A percentile compares a stretch with the other conserved stretches of the same genome.
phyloP scores from a whole-genome alignment of 768 basidiomycete species.

The Hericium coralloides region DNA sequence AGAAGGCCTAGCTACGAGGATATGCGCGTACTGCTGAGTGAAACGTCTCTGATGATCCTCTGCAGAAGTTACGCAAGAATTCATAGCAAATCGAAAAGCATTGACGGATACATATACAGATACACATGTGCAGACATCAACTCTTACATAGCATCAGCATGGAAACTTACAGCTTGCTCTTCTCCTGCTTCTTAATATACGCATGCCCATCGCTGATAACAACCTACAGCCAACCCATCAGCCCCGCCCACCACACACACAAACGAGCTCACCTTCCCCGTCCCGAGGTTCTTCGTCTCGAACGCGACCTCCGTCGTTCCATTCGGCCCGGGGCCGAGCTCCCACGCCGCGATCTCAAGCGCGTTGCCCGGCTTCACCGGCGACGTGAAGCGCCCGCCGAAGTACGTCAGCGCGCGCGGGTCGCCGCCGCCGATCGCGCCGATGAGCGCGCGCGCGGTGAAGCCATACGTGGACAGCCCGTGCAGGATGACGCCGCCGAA shows the following conservation, averaged over 20 bases:
- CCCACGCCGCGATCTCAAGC: constrained; percentile 74
- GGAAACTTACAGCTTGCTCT: constrained; percentile 30
- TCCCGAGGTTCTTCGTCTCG: constrained; percentile 27
- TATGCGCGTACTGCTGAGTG: too few relatives aligned
- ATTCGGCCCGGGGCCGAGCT: constrained; percentile 42
- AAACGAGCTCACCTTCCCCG: constrained; percentile 27
- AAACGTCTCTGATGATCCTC: too few relatives aligned
- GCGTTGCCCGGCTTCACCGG: constrained; percentile 80
- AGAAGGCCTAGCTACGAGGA: too few relatives aligned
- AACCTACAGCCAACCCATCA: constrained; percentile 22
- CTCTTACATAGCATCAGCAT: too few relatives aligned
- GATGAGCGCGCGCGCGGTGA: constrained; percentile 70
- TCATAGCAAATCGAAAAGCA: too few relatives aligned
- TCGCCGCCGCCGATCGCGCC: constrained; percentile 52
- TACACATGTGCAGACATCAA: too few relatives aligned
- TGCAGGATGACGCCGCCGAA: constrained; percentile 85
- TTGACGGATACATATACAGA: too few relatives aligned
- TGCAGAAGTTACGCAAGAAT: too few relatives aligned
- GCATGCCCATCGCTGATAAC: constrained; percentile 57
- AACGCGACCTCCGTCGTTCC: constrained; percentile 31
- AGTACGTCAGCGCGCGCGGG: constrained; percentile 52
- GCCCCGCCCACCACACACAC: not conserved
- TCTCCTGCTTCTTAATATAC: constrained; percentile 45
- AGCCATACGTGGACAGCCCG: constrained; percentile 76
- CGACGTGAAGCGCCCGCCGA: constrained; percentile 70